Percentiles rank a stretch among this genome's conserved stretches.
phyloP scores from a whole-genome alignment of 805 yeast species.

The Pichia manshurica region DNA sequence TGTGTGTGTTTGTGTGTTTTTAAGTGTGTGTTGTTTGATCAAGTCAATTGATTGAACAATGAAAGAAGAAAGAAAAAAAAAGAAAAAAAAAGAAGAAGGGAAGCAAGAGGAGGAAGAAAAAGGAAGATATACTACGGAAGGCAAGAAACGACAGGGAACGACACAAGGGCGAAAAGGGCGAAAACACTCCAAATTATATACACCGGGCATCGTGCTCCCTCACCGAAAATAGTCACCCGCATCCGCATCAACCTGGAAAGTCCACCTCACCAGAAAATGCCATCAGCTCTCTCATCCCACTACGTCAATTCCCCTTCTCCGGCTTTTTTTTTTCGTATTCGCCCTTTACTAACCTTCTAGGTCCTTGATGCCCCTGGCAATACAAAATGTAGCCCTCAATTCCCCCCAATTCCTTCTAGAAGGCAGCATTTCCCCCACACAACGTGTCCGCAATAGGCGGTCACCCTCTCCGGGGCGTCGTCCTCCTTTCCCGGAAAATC shows the following conservation, averaged over 20 bases:
- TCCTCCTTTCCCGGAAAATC: neutral
- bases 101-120: neutral
- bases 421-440: too few species aligned
- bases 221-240: too few species aligned
- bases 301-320: neutral
- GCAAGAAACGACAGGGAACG: neutral
- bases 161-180: neutral
- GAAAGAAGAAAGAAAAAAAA: neutral
- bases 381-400: too few species aligned
- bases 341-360: too few species aligned
- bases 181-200: neutral
- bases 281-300: neutral
- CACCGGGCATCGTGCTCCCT: neutral
- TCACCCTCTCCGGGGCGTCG: conserved; percentile 10
- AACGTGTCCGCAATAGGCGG: neutral
- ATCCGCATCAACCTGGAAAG: too few species aligned
- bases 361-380: too few species aligned
- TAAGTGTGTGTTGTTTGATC: conserved; percentile 22
- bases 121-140: neutral
- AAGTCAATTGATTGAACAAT: conserved; percentile 28
- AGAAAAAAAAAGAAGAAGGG: neutral
- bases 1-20: neutral
- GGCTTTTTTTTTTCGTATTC: too few species aligned
- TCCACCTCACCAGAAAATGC: neutral
- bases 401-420: too few species aligned